Evolutionary conservation across 345 rosid genomes (phyloP).

Genomic region (Mangifera indica): DNA sequence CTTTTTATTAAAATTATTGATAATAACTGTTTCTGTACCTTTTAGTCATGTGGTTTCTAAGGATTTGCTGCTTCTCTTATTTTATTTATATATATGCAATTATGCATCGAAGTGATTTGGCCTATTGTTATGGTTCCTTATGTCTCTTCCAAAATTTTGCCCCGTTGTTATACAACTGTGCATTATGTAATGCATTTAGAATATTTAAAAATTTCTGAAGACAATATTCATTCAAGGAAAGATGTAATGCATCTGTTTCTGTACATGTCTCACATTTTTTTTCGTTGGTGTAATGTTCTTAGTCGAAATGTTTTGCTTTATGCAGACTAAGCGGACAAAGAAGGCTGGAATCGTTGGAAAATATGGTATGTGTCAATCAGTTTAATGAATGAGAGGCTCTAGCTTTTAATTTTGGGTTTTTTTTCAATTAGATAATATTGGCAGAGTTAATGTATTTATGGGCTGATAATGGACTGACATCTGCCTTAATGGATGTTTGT

Average conservation of each 20-base stretch:
- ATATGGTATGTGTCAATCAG: conserved; percentile 35
- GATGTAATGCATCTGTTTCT: no score
- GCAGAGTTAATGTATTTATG: neutral
- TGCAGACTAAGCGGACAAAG: conserved; percentile 67
- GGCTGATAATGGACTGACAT: neutral
- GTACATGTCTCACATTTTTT: neutral
- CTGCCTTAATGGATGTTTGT: neutral
- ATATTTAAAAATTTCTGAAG: neutral
- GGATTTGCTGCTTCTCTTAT: no score
- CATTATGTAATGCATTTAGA: no score
- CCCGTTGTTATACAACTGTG: neutral
- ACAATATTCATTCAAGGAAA: neutral
- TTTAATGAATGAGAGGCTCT: neutral
- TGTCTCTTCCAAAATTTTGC: no score
- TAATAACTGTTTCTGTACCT: neutral
- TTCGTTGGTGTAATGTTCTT: neutral
- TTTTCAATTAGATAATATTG: neutral
- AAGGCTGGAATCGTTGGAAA: conserved; percentile 70
- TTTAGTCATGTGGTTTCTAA: no score
- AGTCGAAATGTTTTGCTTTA: neutral
- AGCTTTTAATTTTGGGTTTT: neutral
- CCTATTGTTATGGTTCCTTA: no score
- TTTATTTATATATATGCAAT: no score
- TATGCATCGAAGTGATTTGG: no score
- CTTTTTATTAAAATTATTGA: neutral